Conservation (phyloP, 805 yeast genomes). For the Wickerhamiella shivajii region DNA sequence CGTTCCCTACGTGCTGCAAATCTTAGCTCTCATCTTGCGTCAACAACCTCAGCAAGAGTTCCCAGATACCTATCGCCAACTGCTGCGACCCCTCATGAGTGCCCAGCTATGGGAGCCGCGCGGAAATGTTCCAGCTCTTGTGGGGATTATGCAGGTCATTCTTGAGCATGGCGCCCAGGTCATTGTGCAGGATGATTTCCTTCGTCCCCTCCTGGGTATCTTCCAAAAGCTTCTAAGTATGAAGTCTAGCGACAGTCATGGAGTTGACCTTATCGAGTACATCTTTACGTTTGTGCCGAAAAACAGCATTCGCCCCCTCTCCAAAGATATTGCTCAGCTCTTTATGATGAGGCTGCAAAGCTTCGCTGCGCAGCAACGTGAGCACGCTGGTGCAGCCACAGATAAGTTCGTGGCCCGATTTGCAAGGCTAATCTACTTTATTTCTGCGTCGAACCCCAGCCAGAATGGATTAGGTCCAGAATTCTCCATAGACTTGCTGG, state of each 20-base stretch:
- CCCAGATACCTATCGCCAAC: constrained; percentile 48
- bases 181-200: constrained; percentile 29
- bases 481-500: constrained; percentile 43
- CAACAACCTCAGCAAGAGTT: constrained; percentile 30
- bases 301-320: constrained; percentile 34
- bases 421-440: constrained; percentile 43
- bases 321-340: constrained; percentile 61
- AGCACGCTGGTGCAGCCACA: too few relatives aligned
- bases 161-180: constrained; percentile 31
- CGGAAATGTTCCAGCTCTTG: constrained; percentile 89
- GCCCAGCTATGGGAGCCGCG: constrained; percentile 89
- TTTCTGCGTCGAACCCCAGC: constrained; percentile 30
- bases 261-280: constrained; percentile 69
- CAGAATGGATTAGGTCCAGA: constrained; percentile 30
- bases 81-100: constrained; percentile 68
- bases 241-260: constrained; percentile 61
- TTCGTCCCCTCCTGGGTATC: constrained; percentile 84
- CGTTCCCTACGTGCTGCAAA: constrained; percentile 82
- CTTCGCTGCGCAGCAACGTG: too few relatives aligned
- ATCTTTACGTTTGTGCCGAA: constrained; percentile 47
- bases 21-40: constrained; percentile 68
- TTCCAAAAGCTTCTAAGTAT: constrained; percentile 87
- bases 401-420: constrained; percentile 66
- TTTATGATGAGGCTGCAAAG: constrained; percentile 67
- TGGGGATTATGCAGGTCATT: constrained; percentile 61